Evolutionary conservation across 352 stramenopile species (phyloP).

Genomic region (Globisporangium solare): DNA sequence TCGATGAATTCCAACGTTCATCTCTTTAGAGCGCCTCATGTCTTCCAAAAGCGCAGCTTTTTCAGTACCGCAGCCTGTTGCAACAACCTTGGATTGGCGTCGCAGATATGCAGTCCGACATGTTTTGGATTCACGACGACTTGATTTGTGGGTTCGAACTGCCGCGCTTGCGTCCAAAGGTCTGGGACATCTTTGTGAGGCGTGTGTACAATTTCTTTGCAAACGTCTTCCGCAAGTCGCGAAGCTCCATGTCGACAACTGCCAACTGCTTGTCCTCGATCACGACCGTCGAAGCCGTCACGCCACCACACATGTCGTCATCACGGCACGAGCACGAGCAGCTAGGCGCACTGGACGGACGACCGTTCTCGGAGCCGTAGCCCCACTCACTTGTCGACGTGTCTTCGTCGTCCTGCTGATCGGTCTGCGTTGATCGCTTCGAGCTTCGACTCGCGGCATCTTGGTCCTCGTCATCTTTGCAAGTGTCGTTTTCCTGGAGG

Average conservation of each 20-base stretch:
- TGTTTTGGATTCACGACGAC: constrained; percentile 8
- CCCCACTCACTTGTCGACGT: constrained; percentile 30
- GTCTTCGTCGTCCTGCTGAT: constrained; percentile 32
- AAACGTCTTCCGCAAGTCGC: constrained; percentile 57
- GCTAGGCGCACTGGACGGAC: constrained; percentile 37
- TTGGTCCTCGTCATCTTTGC: constrained; percentile 14
- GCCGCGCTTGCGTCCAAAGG: constrained; percentile 23
- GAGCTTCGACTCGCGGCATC: constrained; percentile 25
- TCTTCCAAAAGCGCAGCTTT: not conserved
- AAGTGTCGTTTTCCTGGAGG: constrained; percentile 12
- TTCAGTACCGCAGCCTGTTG: not conserved
- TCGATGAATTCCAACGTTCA: constrained; percentile 17
- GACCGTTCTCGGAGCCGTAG: constrained; percentile 29
- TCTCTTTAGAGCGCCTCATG: not conserved
- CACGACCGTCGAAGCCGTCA: constrained; percentile 37
- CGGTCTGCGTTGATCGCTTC: constrained; percentile 19
- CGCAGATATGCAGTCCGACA: not conserved
- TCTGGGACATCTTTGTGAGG: constrained; percentile 38
- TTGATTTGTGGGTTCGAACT: constrained; percentile 9
- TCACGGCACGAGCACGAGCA: constrained; percentile 39
- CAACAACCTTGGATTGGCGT: not conserved
- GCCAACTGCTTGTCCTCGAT: constrained; percentile 68
- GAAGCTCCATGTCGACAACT: constrained; percentile 60
- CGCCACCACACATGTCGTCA: constrained; percentile 28
- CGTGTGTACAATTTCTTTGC: constrained; percentile 51